phyloP scores from a whole-genome alignment of 768 basidiomycete species.

The Mycena capillaripes region DNA sequence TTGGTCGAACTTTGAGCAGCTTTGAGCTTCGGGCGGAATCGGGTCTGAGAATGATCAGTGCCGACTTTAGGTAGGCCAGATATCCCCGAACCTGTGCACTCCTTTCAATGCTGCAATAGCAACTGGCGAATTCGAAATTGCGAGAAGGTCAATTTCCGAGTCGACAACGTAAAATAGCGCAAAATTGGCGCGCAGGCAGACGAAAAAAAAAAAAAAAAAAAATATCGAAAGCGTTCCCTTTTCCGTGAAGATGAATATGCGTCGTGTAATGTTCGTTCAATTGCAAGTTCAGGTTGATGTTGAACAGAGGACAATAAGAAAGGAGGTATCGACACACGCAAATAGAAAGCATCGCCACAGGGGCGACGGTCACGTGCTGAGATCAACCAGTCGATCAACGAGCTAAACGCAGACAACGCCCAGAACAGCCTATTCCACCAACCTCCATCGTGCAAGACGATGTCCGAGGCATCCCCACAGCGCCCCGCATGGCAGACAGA shows the following conservation, averaged over 20 bases:
- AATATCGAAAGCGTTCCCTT: too few relatives aligned
- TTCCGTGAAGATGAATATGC: too few relatives aligned
- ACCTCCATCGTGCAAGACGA: slow-evolving; percentile 43
- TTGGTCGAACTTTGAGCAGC: too few relatives aligned
- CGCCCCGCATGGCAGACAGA: slow-evolving; percentile 89
- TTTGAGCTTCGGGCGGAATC: too few relatives aligned
- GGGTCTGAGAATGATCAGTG: too few relatives aligned
- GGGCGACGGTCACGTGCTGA: slow-evolving; percentile 27
- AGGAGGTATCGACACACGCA: not conserved
- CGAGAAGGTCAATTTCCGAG: too few relatives aligned
- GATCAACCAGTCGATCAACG: slow-evolving; percentile 7
- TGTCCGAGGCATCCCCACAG: slow-evolving; percentile 43
- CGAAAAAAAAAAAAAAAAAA: not conserved
- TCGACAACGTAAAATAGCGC: too few relatives aligned
- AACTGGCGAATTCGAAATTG: not conserved
- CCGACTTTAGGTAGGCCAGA: too few relatives aligned
- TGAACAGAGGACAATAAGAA: not conserved
- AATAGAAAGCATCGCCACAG: slow-evolving; percentile 10
- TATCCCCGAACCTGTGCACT: too few relatives aligned
- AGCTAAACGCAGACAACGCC: not conserved
- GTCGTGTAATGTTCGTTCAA: not conserved
- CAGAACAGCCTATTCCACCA: slow-evolving; percentile 17
- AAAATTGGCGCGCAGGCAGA: not conserved
- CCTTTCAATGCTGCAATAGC: not conserved
- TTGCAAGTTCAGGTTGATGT: not conserved